phyloP scores from a whole-genome alignment of 2,329 filamentous ascomycete genomes.

The Alternaria angustiovoidea region DNA sequence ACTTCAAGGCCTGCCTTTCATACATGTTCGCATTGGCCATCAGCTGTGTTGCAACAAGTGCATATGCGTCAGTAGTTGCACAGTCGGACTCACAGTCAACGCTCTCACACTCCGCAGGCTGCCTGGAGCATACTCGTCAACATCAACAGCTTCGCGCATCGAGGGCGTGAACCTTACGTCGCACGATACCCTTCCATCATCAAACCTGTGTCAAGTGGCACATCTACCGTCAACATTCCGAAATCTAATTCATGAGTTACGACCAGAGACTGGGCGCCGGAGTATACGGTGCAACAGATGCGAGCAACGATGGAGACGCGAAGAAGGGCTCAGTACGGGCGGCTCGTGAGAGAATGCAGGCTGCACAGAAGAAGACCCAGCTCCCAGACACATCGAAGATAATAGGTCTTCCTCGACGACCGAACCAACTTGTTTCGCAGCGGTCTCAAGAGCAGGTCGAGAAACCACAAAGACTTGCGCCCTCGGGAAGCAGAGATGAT shows the following conservation, averaged over 20 bases:
- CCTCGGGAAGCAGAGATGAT: slow-evolving; percentile 25
- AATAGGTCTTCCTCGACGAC: slow-evolving; percentile 46
- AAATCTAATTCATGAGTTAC: slow-evolving; percentile 48
- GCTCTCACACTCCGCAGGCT: slow-evolving; percentile 6
- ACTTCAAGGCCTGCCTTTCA: slow-evolving; percentile 14
- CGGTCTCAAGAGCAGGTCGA: slow-evolving; percentile 26
- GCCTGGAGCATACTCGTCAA: slow-evolving; percentile 8
- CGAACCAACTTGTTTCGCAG: slow-evolving; percentile 45
- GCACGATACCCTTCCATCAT: slow-evolving; percentile 6
- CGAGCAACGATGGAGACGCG: slow-evolving; percentile 30
- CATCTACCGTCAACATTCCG: slow-evolving; percentile 40
- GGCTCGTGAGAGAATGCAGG: slow-evolving; percentile 46
- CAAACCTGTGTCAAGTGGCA: slow-evolving; percentile 48
- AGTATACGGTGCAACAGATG: slow-evolving; percentile 40
- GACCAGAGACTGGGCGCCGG: slow-evolving; percentile 44
- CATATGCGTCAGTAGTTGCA: slow-evolving; percentile 24
- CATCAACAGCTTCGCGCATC: background rate
- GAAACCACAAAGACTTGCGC: slow-evolving; percentile 24
- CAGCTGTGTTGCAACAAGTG: slow-evolving; percentile 16
- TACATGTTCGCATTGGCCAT: slow-evolving; percentile 27
- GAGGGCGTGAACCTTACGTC: slow-evolving; percentile 2
- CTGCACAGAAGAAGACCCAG: slow-evolving; percentile 38
- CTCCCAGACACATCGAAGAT: slow-evolving; percentile 44
- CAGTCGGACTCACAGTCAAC: slow-evolving; percentile 8
- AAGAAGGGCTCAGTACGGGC: slow-evolving; percentile 50